phyloP scores from a whole-genome alignment of 2,329 filamentous ascomycete genomes.

The Aspergillus felis region DNA sequence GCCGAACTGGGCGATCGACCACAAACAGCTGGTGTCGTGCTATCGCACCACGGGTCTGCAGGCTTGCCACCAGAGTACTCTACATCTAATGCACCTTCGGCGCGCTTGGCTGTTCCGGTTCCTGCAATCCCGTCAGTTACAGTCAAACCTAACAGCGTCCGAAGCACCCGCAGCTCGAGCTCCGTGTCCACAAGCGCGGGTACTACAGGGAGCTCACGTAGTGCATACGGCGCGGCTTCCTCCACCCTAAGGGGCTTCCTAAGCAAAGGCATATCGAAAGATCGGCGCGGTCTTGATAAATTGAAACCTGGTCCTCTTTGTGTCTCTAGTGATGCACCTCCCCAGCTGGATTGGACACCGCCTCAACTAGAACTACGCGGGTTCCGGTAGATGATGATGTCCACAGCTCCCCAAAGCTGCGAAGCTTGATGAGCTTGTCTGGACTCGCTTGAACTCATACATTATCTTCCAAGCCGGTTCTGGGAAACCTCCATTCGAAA shows the following conservation, averaged over 20 bases:
- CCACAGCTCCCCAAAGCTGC: constrained; percentile 1
- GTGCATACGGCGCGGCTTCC: constrained; percentile 32
- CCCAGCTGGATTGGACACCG: constrained; percentile 35
- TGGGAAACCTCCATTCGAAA: background rate
- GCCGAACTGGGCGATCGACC: constrained; percentile 18
- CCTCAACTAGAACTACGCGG: constrained; percentile 33
- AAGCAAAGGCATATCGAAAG: constrained; percentile 24
- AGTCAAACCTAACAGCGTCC: constrained; percentile 31
- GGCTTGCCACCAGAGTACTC: constrained; percentile 21
- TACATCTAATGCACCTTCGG: constrained; percentile 16
- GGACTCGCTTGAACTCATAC: background rate
- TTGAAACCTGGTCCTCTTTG: constrained; percentile 25
- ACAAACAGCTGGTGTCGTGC: constrained; percentile 23
- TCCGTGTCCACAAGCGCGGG: constrained; percentile 32
- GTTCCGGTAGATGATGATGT: constrained; percentile 16
- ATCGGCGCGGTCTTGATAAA: constrained; percentile 26
- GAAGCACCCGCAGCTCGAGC: constrained; percentile 36
- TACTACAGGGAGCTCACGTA: constrained; percentile 28
- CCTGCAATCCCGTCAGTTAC: constrained; percentile 25
- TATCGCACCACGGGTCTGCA: constrained; percentile 13
- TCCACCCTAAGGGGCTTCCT: constrained; percentile 37
- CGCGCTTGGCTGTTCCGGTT: constrained; percentile 29
- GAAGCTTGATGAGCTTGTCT: background rate
- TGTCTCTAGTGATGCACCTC: constrained; percentile 29
- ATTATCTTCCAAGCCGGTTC: background rate